Evolutionary conservation across 768 basidiomycete genomes (phyloP), one percentile per base, ranked within the genome.

Genomic region (Termitomyces sp.): DNA sequence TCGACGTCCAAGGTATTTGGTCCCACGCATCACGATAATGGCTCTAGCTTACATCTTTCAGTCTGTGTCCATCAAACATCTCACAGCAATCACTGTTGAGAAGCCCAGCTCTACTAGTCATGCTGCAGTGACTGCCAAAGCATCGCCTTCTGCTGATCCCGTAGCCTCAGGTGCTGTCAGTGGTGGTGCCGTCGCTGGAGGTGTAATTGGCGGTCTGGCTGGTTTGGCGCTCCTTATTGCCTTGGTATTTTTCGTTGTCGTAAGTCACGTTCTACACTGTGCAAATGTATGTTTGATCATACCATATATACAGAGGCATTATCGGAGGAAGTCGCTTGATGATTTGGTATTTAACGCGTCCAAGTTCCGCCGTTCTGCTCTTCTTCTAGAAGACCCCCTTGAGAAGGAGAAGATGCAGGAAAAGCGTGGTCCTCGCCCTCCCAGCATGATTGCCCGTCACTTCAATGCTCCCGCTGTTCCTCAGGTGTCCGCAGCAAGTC

Each of bases 361-460:
- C 55, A 76, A 75, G 16, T 85, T 85, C 73, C 78, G 78, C 34
- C 79, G 80, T 61, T 85, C 84, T 20, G 77, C 75, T 13, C 64
- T 80, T 9, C 66, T 87, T 22, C 64, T 72, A 15, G 57, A 69
- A 16, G 70, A 75, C 56, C 58, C 63, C 15, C 57, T 62, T 37
- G 62, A 65, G 65, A 53, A 67, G 54, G 44, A 55, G 45, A 62
- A 55, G 36, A 63, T 51, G 51, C 57, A 61, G 30, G 47, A 57
- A 57, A 61, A 65, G n/a, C 52, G 60, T 24, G 54, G 63, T 24
- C 69, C 71, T 39, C 52, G 52, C 11, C 52, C 52, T 6, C 73
- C 72, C 2, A 66, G 66, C 20, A 73, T 71, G 70, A 72, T 72
- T 36, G 68, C 70, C 53, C 69, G 69, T 2, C 69, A 66, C 49